These are phyloP conservation scores for Pterulicium gracile DNA, from an alignment of 1,284 basidiomycete species.

Conservation along the genomic window DNA sequence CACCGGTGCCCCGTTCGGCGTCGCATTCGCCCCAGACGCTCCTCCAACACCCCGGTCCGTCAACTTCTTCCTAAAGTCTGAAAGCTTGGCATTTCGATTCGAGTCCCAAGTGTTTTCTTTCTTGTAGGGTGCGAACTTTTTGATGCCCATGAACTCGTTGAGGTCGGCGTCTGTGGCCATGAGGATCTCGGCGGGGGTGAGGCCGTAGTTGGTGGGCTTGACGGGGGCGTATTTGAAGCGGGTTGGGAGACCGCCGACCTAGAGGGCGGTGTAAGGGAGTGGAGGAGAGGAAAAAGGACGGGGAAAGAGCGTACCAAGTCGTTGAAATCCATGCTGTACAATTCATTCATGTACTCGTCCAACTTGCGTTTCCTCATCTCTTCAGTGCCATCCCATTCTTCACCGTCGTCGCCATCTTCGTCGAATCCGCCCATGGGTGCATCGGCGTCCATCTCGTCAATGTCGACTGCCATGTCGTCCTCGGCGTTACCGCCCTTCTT, in stretches of 20 bases:
- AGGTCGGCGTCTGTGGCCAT: conserved; percentile 90
- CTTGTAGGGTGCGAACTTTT: conserved; percentile 87
- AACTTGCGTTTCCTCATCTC: conserved; percentile 76
- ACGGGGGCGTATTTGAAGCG: conserved; percentile 88
- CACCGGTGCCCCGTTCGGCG: conserved; percentile 21
- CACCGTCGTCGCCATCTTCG: conserved; percentile 30
- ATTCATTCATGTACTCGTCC: conserved; percentile 83
- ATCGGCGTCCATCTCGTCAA: conserved; percentile 72
- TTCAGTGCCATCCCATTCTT: conserved; percentile 77
- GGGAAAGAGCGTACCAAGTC: conserved; percentile 61
- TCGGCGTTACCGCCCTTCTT: conserved; percentile 25
- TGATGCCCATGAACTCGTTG: conserved; percentile 83
- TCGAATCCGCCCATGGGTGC: conserved; percentile 16
- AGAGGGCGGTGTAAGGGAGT: conserved; percentile 4
- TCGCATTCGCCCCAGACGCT: conserved; percentile 6
- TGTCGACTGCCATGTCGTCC: conserved; percentile 42
- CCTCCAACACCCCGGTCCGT: conserved; percentile 19
- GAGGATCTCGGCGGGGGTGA: conserved; percentile 83
- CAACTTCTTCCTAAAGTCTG: conserved; percentile 62
- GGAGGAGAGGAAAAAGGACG: conserved; percentile 3
- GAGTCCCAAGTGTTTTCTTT: conserved; percentile 51
- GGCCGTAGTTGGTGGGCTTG: conserved; percentile 55
- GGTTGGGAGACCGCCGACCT: conserved; percentile 87
- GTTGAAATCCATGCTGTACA: conserved; percentile 90
- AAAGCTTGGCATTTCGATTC: conserved; percentile 56